These are phyloP conservation scores for Persicaria maculosa DNA, from an alignment of 148 eudicot genomes.

Conservation along the genomic window DNA sequence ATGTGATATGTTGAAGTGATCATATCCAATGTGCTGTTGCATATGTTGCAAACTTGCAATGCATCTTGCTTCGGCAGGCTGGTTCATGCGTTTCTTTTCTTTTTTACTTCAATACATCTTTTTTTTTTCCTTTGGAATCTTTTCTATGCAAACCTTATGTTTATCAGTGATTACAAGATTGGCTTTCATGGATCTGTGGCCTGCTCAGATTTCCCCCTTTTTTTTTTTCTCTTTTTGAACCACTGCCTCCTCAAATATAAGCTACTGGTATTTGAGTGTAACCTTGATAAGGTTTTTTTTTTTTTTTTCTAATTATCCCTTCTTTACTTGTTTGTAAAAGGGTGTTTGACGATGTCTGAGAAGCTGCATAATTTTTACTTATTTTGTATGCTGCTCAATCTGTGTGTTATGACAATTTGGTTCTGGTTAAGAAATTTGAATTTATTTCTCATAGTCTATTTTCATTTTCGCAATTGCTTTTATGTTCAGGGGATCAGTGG, in stretches of 20 bases:
- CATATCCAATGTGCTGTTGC: background rate
- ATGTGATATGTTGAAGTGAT: background rate
- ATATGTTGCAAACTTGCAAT: background rate
- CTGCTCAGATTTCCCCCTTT: background rate
- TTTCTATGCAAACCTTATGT: background rate
- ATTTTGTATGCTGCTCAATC: no score
- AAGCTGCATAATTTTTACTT: no score
- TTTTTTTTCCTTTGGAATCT: background rate
- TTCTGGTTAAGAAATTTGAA: background rate
- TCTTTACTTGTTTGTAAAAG: no score
- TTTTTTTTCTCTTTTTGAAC: background rate
- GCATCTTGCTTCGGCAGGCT: background rate
- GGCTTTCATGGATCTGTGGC: background rate
- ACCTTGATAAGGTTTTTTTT: background rate
- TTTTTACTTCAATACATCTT: background rate
- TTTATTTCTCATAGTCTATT: background rate
- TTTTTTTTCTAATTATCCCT: no score
- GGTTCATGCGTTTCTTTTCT: background rate
- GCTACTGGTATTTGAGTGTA: background rate
- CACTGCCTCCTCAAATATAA: background rate
- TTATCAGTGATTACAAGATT: background rate
- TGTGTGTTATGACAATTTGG: background rate
- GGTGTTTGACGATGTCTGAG: no score
- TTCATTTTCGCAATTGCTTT: background rate
- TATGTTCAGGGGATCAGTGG: slow-evolving; percentile 76